Conservation (phyloP, 2,329 filamentous ascomycete genomes). For the Cadophora gregata region DNA sequence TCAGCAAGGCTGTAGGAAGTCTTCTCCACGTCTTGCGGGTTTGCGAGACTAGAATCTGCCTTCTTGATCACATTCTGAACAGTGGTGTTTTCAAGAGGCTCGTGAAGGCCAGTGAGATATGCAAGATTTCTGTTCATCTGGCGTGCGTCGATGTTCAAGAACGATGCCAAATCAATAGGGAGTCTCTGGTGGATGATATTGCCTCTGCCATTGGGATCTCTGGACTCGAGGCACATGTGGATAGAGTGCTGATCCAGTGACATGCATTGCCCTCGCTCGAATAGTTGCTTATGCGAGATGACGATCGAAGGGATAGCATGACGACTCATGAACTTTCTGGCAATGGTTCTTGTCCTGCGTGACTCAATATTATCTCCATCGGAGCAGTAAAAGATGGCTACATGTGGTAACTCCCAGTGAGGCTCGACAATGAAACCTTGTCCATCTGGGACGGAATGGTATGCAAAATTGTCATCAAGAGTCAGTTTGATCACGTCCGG, state of each 20-base stretch:
- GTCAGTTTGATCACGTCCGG: constrained; percentile 49
- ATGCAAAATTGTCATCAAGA: constrained; percentile 46
- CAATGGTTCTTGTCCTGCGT: constrained; percentile 49
- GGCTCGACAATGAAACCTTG: constrained; percentile 49
- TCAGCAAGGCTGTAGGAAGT: constrained; percentile 29
- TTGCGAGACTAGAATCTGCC: constrained; percentile 15
- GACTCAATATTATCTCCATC: constrained; percentile 50
- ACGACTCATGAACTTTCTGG: constrained; percentile 54
- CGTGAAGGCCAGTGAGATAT: constrained; percentile 50
- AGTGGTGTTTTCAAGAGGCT: constrained; percentile 28
- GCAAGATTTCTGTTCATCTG: constrained; percentile 61
- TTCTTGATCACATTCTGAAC: constrained; percentile 22
- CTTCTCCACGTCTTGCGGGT: constrained; percentile 35
- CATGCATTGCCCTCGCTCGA: constrained; percentile 46
- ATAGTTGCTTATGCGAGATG: constrained; percentile 53
- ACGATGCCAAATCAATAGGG: constrained; percentile 56
- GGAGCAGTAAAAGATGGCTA: constrained; percentile 56
- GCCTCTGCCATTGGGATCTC: constrained; percentile 46
- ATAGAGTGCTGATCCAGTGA: constrained; percentile 50
- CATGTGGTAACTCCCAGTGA: constrained; percentile 54
- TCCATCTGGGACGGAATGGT: constrained; percentile 46
- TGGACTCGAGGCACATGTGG: constrained; percentile 55
- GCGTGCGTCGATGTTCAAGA: constrained; percentile 56
- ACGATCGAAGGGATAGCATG: constrained; percentile 55
- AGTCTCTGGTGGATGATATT: constrained; percentile 49